Conservation (phyloP, 805 yeast genomes). For the Metschnikowia santaceciliae region DNA sequence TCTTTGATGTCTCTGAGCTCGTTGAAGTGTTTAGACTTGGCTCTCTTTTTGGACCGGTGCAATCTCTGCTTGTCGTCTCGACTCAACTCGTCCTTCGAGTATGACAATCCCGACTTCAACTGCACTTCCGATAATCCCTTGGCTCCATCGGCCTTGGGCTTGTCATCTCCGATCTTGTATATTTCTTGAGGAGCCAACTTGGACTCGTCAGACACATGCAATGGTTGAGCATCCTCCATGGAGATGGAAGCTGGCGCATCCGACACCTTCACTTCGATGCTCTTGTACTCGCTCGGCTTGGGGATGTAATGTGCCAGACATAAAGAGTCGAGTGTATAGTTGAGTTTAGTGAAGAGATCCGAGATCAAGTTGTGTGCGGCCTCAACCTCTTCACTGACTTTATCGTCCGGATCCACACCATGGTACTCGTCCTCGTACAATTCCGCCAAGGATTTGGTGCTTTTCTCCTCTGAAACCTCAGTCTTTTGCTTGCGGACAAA, state of each 20-base stretch:
- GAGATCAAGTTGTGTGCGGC: slow-evolving; percentile 76
- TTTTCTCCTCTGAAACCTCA: slow-evolving; percentile 79
- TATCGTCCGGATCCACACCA: slow-evolving; percentile 41
- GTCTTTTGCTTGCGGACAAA: slow-evolving; percentile 45
- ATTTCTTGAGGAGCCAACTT: slow-evolving; percentile 95
- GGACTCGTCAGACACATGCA: slow-evolving; percentile 66
- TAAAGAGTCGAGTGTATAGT: slow-evolving; percentile 76
- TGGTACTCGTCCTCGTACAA: slow-evolving; percentile 82
- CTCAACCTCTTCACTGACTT: slow-evolving; percentile 58
- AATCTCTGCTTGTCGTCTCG: slow-evolving; percentile 84
- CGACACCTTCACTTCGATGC: slow-evolving; percentile 70
- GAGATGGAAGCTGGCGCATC: slow-evolving; percentile 66
- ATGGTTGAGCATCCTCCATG: slow-evolving; percentile 97
- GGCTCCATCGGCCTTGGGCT: slow-evolving; percentile 25
- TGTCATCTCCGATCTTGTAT: slow-evolving; percentile 51
- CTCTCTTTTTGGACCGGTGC: slow-evolving; percentile 82
- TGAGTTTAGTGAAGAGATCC: slow-evolving; percentile 56
- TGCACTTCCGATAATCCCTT: slow-evolving; percentile 51
- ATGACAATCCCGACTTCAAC: slow-evolving; percentile 72
- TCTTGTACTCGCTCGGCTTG: slow-evolving; percentile 70
- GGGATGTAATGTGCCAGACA: slow-evolving; percentile 96
- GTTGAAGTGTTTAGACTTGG: slow-evolving; percentile 55
- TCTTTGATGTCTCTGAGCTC: slow-evolving; percentile 29
- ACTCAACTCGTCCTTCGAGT: slow-evolving; percentile 75
- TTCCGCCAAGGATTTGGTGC: slow-evolving; percentile 85